Evolutionary conservation across 225 moss, liverwort and hornwort genomes (phyloP).

Genomic region (Bryoerythrophyllum caledonicum): DNA sequence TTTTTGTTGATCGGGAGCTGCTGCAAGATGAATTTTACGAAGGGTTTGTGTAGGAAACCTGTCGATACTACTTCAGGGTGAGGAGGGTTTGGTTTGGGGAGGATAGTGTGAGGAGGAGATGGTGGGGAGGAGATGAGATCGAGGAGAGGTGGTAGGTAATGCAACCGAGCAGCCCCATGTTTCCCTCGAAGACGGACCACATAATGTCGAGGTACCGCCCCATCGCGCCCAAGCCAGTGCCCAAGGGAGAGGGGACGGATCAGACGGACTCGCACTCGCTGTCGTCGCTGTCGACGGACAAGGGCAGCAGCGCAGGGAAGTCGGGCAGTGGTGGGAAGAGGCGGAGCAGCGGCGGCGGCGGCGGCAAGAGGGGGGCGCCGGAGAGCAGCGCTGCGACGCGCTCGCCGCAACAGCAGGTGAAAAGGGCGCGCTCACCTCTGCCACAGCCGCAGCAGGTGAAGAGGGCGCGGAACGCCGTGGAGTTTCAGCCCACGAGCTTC

Average conservation of each 20-base stretch:
- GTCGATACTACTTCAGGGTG: no score
- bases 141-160: slow-evolving; percentile 42
- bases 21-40: not conserved
- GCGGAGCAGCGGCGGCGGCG: no score
- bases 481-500: slow-evolving; percentile 44
- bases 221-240: slow-evolving; percentile 81
- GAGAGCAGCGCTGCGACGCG: slow-evolving; percentile 1
- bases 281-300: slow-evolving; percentile 75
- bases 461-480: slow-evolving; percentile 37
- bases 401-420: slow-evolving; percentile 1
- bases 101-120: not conserved
- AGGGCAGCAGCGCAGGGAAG: slow-evolving; percentile 19
- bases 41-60: slow-evolving; percentile 8
- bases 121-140: slow-evolving; percentile 30
- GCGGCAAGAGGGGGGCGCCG: slow-evolving; percentile 32
- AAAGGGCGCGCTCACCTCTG: slow-evolving; percentile 24
- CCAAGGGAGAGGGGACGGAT: slow-evolving; percentile 68
- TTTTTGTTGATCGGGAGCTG: not conserved
- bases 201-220: slow-evolving; percentile 87
- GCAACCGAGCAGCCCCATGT: slow-evolving; percentile 41
- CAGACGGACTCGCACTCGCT: slow-evolving; percentile 77
- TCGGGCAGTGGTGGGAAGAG: slow-evolving; percentile 55
- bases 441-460: slow-evolving; percentile 1
- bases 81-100: not conserved
- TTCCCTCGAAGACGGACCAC: slow-evolving; percentile 71